A percentile compares a stretch with the other conserved stretches of the same genome.
Evolutionary conservation across 176 grass and related monocot species (phyloP).

Genomic region (Lolium multiflorum): DNA sequence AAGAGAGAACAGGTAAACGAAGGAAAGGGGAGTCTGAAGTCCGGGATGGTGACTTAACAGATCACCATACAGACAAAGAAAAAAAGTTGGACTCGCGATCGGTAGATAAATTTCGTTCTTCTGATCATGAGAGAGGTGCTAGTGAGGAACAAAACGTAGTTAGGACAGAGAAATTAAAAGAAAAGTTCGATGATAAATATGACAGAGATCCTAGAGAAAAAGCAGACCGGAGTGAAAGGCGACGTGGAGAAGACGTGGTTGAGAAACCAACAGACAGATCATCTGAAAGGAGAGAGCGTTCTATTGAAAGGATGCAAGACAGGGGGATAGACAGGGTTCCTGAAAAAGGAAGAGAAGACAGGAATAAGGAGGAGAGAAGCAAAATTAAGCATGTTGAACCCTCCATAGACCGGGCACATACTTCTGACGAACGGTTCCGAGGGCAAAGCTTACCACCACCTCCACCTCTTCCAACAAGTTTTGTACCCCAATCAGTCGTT

Average conservation of each 20-base stretch:
- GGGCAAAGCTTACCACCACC: constrained; percentile 93
- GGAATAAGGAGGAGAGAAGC: constrained; percentile 85
- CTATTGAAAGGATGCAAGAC: constrained; percentile 77
- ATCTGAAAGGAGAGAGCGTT: constrained; percentile 77
- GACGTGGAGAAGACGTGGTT: constrained; percentile 62
- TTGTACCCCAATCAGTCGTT: constrained; percentile 90
- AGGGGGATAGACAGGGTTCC: constrained; percentile 65
- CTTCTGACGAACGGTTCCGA: constrained; percentile 68
- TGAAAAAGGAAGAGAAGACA: constrained; percentile 88
- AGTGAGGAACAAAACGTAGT: constrained; percentile 63
- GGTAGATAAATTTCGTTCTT: constrained; percentile 56
- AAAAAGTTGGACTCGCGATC: constrained; percentile 45
- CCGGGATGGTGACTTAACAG: constrained; percentile 52
- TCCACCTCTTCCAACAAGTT: constrained; percentile 90
- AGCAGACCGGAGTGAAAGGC: constrained; percentile 61
- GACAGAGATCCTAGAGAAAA: constrained; percentile 80
- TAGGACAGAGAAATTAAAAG: constrained; percentile 61
- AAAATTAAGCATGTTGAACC: constrained; percentile 68
- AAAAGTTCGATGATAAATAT: constrained; percentile 69
- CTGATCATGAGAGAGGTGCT: constrained; percentile 66
- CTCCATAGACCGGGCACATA: constrained; percentile 52
- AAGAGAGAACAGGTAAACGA: constrained; percentile 76
- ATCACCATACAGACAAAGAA: constrained; percentile 62
- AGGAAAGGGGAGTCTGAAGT: constrained; percentile 78
- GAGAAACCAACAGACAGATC: constrained; percentile 77